Conservation (phyloP, 2,329 filamentous ascomycete species). For the Talaromyces sp. region DNA sequence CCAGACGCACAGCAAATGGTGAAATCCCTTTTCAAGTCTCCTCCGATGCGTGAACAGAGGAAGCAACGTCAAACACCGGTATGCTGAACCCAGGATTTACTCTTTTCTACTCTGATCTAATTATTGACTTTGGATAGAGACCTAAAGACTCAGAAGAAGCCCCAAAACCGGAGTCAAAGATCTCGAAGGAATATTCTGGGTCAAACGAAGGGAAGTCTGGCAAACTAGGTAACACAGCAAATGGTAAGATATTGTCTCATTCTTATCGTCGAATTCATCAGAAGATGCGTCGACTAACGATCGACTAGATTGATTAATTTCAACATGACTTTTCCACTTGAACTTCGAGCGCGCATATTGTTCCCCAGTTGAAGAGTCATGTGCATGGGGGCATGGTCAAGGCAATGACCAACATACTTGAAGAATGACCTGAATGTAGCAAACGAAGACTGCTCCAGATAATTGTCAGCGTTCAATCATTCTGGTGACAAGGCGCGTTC, state of each 20-base stretch:
- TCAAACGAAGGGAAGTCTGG: too few species aligned
- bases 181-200: background rate
- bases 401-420: background rate
- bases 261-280: background rate
- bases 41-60: background rate
- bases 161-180: too few species aligned
- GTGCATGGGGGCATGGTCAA: background rate
- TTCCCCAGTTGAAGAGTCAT: background rate
- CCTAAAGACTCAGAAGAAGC: background rate
- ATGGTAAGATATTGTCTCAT: too few species aligned
- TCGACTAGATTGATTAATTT: background rate
- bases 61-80: background rate
- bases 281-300: background rate
- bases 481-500: background rate
- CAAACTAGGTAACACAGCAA: too few species aligned
- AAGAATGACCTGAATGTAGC: background rate
- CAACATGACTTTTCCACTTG: background rate
- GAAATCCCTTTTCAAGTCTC: too few species aligned
- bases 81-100: too few species aligned
- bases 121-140: background rate
- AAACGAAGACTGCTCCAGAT: background rate
- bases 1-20: too few species aligned
- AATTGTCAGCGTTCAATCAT: background rate
- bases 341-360: background rate
- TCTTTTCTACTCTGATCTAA: background rate